Evolutionary conservation across 257 asterid genomes (phyloP), one percentile per base, ranked within the genome.

Genomic region (Solanum verrucosum): DNA sequence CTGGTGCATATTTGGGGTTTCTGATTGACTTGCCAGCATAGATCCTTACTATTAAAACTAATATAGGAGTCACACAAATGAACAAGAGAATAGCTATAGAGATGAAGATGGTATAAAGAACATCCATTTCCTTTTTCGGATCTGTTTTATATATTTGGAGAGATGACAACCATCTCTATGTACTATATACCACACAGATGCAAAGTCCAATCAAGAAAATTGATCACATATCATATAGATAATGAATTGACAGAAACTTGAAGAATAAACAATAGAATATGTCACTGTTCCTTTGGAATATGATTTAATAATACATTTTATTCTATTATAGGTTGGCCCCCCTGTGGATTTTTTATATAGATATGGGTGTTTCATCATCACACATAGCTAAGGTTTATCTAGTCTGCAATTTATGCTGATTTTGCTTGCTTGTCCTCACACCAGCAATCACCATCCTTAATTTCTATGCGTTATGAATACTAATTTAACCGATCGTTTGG

Each of bases 1-100:
- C 96, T 0, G 97, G 98, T 67, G 95, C 92, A 84, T 92, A 92
- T 77, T 90, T 88, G 42, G 82, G 88, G 75, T 87, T 81, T n/a
- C 85, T 70, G 88, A 93, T 83, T 72, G 96, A 93, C 88, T 93
- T 95, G 81, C 94, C 95, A 3, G 31, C 5, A 82, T 92, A 87
- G 12, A 92, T 87, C 92, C 59, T 90, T 83, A 90, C 33, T 12
- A 90, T 10, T 14, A 94, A 84, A 52, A 91, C 40, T 63, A 89
- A 87, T 77, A 91, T 7, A 23, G 91, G 89, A 14, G 86, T 7
- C 73, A 90, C 1, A 42, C 88, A 52, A n/a, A 91, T 89, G 31
- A 90, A 4, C n/a, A 86, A 4, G 21, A 72, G 15, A 46, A 93
- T 6, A 75, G 88, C 74, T 35, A 29, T 38, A 5, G 49, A 38